phyloP scores from a whole-genome alignment of 441 rosid genomes.

The Arabidopsis hybrid region DNA sequence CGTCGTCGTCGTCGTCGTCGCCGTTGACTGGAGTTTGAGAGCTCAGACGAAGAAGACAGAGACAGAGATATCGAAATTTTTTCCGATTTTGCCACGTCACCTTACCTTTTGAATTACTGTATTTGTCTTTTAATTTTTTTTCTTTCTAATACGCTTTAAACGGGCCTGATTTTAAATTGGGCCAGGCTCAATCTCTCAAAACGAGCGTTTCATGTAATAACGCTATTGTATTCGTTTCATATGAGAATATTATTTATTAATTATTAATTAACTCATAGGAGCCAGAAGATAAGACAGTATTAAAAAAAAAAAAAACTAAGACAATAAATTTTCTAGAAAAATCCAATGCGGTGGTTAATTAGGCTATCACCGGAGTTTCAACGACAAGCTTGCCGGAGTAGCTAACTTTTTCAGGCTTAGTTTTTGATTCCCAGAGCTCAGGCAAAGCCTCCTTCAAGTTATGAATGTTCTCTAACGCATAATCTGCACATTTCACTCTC shows the following conservation, averaged over 20 bases:
- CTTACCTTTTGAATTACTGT: slow-evolving; percentile 38
- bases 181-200: not conserved
- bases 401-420: slow-evolving; percentile 53
- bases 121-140: not conserved
- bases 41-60: slow-evolving; percentile 28
- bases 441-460: slow-evolving; percentile 86
- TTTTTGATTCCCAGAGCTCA: slow-evolving; percentile 72
- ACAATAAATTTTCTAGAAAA: not conserved
- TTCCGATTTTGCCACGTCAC: slow-evolving; percentile 40
- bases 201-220: not conserved
- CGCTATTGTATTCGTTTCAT: not conserved
- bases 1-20: slow-evolving; percentile 34
- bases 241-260: slow-evolving; percentile 10
- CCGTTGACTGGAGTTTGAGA: slow-evolving; percentile 43
- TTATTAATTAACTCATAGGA: not conserved
- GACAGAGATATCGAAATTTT: slow-evolving; percentile 32
- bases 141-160: not conserved
- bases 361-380: slow-evolving; percentile 85
- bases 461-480: slow-evolving; percentile 72
- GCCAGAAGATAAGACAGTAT: slow-evolving; percentile 1
- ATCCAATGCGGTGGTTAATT: slow-evolving; percentile 5
- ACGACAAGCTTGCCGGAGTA: slow-evolving; percentile 58
- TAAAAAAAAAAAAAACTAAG: not conserved
- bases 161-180: slow-evolving; percentile 20
- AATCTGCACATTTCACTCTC: slow-evolving; percentile 57